phyloP scores from a whole-genome alignment of 148 eudicot species.

The Camellia japonica region DNA sequence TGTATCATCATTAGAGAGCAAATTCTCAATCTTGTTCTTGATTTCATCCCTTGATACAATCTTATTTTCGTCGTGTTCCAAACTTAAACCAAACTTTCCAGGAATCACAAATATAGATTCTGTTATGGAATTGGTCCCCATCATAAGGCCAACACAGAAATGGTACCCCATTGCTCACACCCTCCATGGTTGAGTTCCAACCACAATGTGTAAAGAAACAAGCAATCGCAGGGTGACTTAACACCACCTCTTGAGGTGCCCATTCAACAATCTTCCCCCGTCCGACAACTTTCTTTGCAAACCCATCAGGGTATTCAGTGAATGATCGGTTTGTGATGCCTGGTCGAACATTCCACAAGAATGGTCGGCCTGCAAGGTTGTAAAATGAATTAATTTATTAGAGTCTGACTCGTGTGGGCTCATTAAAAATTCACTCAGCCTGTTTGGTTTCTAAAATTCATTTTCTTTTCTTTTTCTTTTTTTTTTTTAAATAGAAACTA shows the following conservation, averaged over 20 bases:
- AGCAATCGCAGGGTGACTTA: conserved; percentile 9
- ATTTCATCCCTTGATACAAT: conserved; percentile 18
- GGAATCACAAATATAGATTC: background rate
- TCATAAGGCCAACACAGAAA: conserved; percentile 18
- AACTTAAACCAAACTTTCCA: conserved; percentile 2
- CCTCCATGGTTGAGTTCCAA: conserved; percentile 16
- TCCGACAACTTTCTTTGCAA: conserved; percentile 7
- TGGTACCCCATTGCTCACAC: conserved; percentile 1
- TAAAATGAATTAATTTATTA: too few species aligned
- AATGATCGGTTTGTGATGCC: background rate
- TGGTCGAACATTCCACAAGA: conserved; percentile 24
- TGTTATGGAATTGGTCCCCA: background rate
- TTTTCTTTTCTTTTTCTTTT: too few species aligned
- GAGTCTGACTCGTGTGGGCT: too few species aligned
- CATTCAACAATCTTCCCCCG: conserved; percentile 17
- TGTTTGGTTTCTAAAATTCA: too few species aligned
- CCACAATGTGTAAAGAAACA: conserved; percentile 15
- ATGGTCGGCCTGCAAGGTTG: background rate
- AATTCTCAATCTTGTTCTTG: conserved; percentile 1
- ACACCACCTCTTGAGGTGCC: conserved; percentile 15
- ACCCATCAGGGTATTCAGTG: conserved; percentile 1
- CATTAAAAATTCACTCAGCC: too few species aligned
- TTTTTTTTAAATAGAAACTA: too few species aligned
- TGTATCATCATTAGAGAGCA: background rate
- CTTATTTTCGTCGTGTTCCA: conserved; percentile 13